Percentiles rank a stretch among this genome's conserved stretches.
phyloP scores from a whole-genome alignment of 2,329 filamentous ascomycete species.

The Exophiala sp. region DNA sequence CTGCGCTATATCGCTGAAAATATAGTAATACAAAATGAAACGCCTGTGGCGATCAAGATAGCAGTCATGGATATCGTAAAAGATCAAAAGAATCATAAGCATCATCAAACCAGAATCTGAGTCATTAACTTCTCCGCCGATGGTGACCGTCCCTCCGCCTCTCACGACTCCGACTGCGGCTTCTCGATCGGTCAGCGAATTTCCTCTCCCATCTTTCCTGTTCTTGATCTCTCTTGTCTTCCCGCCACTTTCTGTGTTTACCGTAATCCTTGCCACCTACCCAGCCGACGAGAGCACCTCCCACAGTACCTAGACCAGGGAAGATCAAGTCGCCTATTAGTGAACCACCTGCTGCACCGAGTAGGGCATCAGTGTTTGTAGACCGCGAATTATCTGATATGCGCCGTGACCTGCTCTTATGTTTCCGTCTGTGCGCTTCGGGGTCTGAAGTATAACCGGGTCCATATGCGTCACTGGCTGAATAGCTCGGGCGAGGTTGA shows the following conservation, averaged over 20 bases:
- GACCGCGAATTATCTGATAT: constrained; percentile 24
- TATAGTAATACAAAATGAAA: no score
- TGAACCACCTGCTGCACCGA: constrained; percentile 29
- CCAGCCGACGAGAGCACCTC: constrained; percentile 28
- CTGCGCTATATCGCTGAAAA: no score
- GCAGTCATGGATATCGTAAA: no score
- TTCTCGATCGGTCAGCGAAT: constrained; percentile 16
- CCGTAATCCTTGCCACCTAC: constrained; percentile 29
- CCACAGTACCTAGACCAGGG: constrained; percentile 29
- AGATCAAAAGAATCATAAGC: no score
- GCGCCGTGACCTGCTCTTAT: constrained; percentile 16
- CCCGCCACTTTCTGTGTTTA: constrained; percentile 26
- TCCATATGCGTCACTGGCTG: constrained; percentile 4
- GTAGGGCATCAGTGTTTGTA: constrained; percentile 24
- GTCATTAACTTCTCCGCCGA: no score
- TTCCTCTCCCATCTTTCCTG: constrained; percentile 27
- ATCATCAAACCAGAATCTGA: no score
- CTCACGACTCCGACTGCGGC: constrained; percentile 13
- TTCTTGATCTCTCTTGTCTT: constrained; percentile 24
- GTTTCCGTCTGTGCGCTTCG: constrained; percentile 23
- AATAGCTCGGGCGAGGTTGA: constrained; percentile 4
- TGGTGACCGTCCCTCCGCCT: no score
- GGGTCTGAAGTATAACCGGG: constrained; percentile 28
- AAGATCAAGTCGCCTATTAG: constrained; percentile 29
- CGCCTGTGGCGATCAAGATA: no score